Conservation (phyloP, 257 asterid genomes). For the Nicotiana obtusifolia region DNA sequence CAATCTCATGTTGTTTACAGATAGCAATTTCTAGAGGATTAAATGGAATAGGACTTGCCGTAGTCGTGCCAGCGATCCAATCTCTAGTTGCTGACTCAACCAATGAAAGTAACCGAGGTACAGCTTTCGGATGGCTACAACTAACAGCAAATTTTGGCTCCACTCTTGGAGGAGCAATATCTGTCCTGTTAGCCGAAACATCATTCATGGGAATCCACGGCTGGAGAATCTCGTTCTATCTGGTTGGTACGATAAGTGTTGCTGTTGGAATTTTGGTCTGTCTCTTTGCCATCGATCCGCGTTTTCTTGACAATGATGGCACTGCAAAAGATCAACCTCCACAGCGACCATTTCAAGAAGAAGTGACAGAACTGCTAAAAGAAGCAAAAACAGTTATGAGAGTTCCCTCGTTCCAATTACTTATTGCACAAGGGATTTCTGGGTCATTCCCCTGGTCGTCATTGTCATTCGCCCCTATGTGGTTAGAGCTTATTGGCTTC, state of each 20-base stretch:
- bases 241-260: slow-evolving; percentile 59
- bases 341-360: neutral
- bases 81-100: slow-evolving; percentile 94
- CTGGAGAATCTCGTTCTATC: slow-evolving; percentile 82
- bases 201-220: slow-evolving; percentile 75
- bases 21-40: slow-evolving; percentile 87
- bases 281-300: slow-evolving; percentile 69
- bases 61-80: slow-evolving; percentile 75
- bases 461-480: slow-evolving; percentile 9
- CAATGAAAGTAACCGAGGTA: slow-evolving; percentile 70
- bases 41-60: slow-evolving; percentile 88
- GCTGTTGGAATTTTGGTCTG: slow-evolving; percentile 56
- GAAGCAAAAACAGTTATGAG: slow-evolving; percentile 59
- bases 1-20: slow-evolving; percentile 28
- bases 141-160: slow-evolving; percentile 66
- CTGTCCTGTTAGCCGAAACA: slow-evolving; percentile 59
- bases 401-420: slow-evolving; percentile 8
- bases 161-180: slow-evolving; percentile 58
- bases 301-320: slow-evolving; percentile 33
- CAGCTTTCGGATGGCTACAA: slow-evolving; percentile 85
- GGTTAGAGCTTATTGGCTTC: slow-evolving; percentile 20
- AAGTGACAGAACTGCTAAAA: slow-evolving; percentile 7
- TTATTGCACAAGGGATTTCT: slow-evolving; percentile 13
- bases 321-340: slow-evolving; percentile 28
- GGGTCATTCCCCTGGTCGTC: slow-evolving; percentile 17